These are phyloP conservation scores for Tubosaeta sp. DNA, from an alignment of 768 basidiomycete genomes.

Conservation along the genomic window DNA sequence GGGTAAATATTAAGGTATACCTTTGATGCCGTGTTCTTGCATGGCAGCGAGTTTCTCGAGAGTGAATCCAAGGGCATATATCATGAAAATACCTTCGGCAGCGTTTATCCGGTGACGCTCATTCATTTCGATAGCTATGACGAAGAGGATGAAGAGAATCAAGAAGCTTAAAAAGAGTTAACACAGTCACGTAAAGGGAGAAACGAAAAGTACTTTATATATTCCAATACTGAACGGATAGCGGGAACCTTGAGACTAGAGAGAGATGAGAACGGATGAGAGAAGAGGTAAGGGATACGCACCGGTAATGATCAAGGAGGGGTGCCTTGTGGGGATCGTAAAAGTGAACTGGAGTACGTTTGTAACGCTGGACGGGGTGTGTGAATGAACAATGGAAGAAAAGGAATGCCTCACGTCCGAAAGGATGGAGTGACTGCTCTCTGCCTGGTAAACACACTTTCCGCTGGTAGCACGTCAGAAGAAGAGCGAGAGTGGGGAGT, in stretches of 20 bases:
- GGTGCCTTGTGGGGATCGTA: constrained; percentile 94
- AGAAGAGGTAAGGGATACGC: constrained; percentile 13
- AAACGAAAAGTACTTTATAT: constrained; percentile 56
- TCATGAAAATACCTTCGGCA: constrained; percentile 73
- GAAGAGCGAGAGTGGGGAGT: neutral
- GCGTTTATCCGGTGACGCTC: constrained; percentile 57
- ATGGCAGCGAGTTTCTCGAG: constrained; percentile 91
- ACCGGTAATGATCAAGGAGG: constrained; percentile 94
- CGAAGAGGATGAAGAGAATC: constrained; percentile 71
- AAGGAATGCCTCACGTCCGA: constrained; percentile 61
- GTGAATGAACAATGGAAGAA: neutral
- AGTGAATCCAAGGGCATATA: constrained; percentile 76
- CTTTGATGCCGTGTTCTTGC: constrained; percentile 92
- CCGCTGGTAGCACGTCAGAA: constrained; percentile 48
- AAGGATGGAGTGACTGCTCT: constrained; percentile 84
- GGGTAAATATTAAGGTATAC: constrained; percentile 33
- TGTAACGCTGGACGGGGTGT: constrained; percentile 69
- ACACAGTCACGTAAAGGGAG: neutral
- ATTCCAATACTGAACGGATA: constrained; percentile 87
- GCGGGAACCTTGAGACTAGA: constrained; percentile 86
- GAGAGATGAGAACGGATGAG: neutral
- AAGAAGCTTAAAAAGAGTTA: constrained; percentile 50
- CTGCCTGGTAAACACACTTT: constrained; percentile 85
- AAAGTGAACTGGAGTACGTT: constrained; percentile 85
- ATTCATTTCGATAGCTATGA: constrained; percentile 75